Conservation (phyloP, 306 rosid species). For the Malus orientalis region DNA sequence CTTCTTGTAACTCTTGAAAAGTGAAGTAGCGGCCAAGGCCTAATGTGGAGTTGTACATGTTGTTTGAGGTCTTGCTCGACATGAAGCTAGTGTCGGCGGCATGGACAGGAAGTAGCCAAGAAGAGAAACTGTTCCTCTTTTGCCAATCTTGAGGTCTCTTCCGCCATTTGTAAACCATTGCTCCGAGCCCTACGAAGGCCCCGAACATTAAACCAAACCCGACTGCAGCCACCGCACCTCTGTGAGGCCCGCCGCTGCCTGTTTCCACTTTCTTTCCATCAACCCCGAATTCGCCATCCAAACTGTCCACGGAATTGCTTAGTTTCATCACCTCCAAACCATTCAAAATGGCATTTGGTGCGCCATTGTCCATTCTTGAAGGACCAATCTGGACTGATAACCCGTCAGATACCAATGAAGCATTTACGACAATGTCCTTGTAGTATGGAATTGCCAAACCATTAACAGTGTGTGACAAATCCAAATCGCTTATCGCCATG, state of each 20-base stretch:
- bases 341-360: constrained; percentile 30
- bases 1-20: constrained; percentile 36
- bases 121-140: constrained; percentile 48
- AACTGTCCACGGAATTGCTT: constrained; percentile 40
- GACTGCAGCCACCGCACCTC: constrained; percentile 40
- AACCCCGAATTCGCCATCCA: constrained; percentile 46
- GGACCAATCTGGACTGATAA: constrained; percentile 30
- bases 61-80: constrained; percentile 32
- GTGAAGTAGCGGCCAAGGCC: constrained; percentile 46
- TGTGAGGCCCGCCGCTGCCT: background rate
- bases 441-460: constrained; percentile 31
- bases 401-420: constrained; percentile 23
- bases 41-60: constrained; percentile 18
- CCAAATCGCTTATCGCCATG: constrained; percentile 34
- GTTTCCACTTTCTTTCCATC: constrained; percentile 23
- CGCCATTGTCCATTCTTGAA: constrained; percentile 15
- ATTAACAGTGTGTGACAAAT: constrained; percentile 30
- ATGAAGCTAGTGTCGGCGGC: constrained; percentile 32
- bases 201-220: constrained; percentile 49
- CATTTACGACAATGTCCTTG: constrained; percentile 39
- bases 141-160: constrained; percentile 51
- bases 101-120: constrained; percentile 46
- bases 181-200: constrained; percentile 47
- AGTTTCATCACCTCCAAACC: constrained; percentile 40
- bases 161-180: constrained; percentile 47